phyloP scores from a whole-genome alignment of 176 grass and related monocot species.

The Paspalum vaginatum region DNA sequence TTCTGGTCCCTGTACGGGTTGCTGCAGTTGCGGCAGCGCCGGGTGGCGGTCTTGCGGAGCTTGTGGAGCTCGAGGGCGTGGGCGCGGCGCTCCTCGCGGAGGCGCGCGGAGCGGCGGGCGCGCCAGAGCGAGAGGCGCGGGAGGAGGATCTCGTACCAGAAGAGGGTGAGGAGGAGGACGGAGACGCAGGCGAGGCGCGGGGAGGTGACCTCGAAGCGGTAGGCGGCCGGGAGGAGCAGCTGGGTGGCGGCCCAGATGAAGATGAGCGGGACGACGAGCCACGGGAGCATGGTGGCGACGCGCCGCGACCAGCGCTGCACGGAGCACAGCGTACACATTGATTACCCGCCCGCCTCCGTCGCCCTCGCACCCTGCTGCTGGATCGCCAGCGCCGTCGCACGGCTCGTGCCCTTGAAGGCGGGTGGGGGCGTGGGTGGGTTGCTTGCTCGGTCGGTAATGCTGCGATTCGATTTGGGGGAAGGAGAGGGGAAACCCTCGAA shows the following conservation, averaged over 20 bases:
- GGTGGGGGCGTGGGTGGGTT: constrained; percentile 1
- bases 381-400: constrained; percentile 51
- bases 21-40: constrained; percentile 90
- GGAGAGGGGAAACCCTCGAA: constrained; percentile 36
- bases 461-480: constrained; percentile 43
- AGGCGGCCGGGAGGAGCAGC: constrained; percentile 77
- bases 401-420: not conserved
- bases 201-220: constrained; percentile 95
- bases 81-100: constrained; percentile 71
- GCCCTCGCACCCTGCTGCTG: constrained; percentile 15
- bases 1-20: constrained; percentile 94
- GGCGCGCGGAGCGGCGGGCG: constrained; percentile 69
- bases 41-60: constrained; percentile 80
- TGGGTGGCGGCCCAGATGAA: constrained; percentile 82
- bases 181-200: constrained; percentile 88
- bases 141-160: constrained; percentile 97
- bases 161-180: constrained; percentile 92
- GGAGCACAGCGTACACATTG: constrained; percentile 97
- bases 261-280: constrained; percentile 87
- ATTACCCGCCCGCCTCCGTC: constrained; percentile 46
- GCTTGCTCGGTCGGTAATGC: constrained; percentile 33
- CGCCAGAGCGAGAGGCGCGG: constrained; percentile 83
- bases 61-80: constrained; percentile 83
- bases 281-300: constrained; percentile 88
- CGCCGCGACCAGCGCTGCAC: constrained; percentile 97